Percentiles rank a stretch among this genome's conserved stretches.
phyloP scores from a whole-genome alignment of 768 basidiomycete genomes.

The Saitozyma podzolica region DNA sequence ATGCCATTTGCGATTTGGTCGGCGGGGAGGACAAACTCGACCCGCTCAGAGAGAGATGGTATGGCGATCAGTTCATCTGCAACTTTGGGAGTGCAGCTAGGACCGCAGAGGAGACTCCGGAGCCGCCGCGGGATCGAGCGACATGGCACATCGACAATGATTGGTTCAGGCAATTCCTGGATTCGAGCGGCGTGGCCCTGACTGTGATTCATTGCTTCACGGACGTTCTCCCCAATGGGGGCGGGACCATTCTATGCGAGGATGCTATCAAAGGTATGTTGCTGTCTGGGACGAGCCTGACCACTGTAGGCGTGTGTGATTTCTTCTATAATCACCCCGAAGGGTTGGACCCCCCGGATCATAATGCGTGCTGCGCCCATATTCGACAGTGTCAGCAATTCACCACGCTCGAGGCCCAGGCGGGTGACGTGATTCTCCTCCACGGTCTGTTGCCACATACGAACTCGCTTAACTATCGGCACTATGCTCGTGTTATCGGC shows the following conservation, averaged over 20 bases:
- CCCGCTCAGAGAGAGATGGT: slow-evolving; percentile 24
- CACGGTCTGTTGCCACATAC: slow-evolving; percentile 23
- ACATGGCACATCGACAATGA: slow-evolving; percentile 42
- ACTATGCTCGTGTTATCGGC: slow-evolving; percentile 31
- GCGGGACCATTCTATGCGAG: too few relatives aligned
- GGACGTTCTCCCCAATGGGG: too few relatives aligned
- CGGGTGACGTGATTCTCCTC: slow-evolving; percentile 24
- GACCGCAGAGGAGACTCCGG: slow-evolving; percentile 7
- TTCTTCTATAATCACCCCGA: slow-evolving; percentile 32
- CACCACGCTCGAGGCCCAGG: slow-evolving; percentile 19
- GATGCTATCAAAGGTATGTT: slow-evolving; percentile 19
- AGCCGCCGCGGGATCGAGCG: slow-evolving; percentile 5
- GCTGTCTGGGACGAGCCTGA: background rate
- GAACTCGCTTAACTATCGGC: slow-evolving; percentile 15
- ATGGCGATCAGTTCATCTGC: slow-evolving; percentile 36
- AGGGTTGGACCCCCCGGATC: slow-evolving; percentile 26
- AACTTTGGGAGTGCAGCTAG: slow-evolving; percentile 25
- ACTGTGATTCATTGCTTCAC: slow-evolving; percentile 34
- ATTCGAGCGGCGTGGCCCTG: slow-evolving; percentile 27
- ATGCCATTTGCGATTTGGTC: slow-evolving; percentile 29
- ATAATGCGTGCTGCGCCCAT: slow-evolving; percentile 4
- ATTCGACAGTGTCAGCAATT: slow-evolving; percentile 9
- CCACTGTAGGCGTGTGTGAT: slow-evolving; percentile 12
- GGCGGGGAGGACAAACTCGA: slow-evolving; percentile 35
- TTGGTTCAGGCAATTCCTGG: slow-evolving; percentile 33